Evolutionary conservation across 495 filamentous ascomycete genomes (phyloP), one percentile per base, ranked within the genome.

Genomic region (Aspergillus egyptiacus): DNA sequence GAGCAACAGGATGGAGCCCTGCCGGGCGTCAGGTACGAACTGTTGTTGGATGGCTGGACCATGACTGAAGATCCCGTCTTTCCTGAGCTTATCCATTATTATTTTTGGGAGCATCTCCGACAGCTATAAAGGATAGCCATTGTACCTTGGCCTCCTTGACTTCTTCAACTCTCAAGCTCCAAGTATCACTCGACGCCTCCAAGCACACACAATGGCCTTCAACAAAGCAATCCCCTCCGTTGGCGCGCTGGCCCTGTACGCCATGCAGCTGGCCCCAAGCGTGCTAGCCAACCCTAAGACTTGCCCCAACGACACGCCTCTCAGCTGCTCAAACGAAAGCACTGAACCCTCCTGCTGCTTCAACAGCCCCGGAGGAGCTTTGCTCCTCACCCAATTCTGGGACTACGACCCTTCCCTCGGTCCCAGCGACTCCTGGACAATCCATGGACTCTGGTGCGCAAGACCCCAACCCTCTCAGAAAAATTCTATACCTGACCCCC

Each of bases 331-430:
- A 6, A 67, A 61, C 53, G 65, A 60, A 13, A 53, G 45, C 13
- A 59, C 61, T 28, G 55, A 60, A 47, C 39, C 65, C 49, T 75
- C 75, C 15, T 91, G 88, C 70, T 93, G 87, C 70, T 87, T 84
- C 65, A 84, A 89, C 48, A 67, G 77, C 40, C 85, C 85, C 0
- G 85, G 86, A 19, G 87, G 88, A 6, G 75, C 84, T 39, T 64
- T 91, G 20, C 69, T 91, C 31, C 77, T 80, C 58, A 87, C 87
- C 13, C 87, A 91, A 55, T 90, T 93, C 71, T 95, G 87, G 86
- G 86, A 91, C 56, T 75, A 77, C 0, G 61, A 80, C 56, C 80
- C 81, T 7, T 65, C 79, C 22, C 78, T 77, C 2, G 83, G 82
- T 0, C 84, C 82, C 1, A 68, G 69, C n/a, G 76, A 90, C 57